Evolutionary conservation across 352 stramenopile species (phyloP).

Genomic region (Aphanomyces euteiches): DNA sequence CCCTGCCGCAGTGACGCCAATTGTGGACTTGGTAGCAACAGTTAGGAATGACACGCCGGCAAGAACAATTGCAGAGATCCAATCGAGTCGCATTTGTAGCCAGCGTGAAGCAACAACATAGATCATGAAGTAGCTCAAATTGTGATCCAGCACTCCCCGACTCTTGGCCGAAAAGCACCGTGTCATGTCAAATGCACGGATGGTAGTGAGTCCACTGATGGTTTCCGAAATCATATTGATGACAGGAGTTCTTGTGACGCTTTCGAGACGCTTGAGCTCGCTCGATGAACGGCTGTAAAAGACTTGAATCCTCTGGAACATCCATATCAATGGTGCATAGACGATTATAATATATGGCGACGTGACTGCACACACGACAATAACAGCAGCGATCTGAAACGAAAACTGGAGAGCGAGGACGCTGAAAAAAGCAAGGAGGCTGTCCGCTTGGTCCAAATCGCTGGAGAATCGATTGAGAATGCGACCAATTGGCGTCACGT

Average conservation of each 20-base stretch:
- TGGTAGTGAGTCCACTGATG: slow-evolving; percentile 58
- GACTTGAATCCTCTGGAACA: slow-evolving; percentile 75
- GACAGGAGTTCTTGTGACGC: slow-evolving; percentile 88
- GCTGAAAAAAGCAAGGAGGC: background rate
- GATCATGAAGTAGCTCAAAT: slow-evolving; percentile 67
- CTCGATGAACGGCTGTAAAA: slow-evolving; percentile 90
- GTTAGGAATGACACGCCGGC: slow-evolving; percentile 52
- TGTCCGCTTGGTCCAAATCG: slow-evolving; percentile 18
- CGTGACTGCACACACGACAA: slow-evolving; percentile 55
- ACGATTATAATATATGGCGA: slow-evolving; percentile 46
- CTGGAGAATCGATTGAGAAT: slow-evolving; percentile 57
- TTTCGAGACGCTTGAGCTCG: slow-evolving; percentile 95
- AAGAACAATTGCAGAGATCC: slow-evolving; percentile 68
- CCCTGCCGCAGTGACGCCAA: slow-evolving; percentile 71
- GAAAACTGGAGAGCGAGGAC: slow-evolving; percentile 47
- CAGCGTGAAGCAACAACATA: slow-evolving; percentile 78
- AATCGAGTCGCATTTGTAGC: slow-evolving; percentile 66
- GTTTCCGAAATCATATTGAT: slow-evolving; percentile 93
- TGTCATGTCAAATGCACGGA: slow-evolving; percentile 55
- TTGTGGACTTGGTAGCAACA: slow-evolving; percentile 38
- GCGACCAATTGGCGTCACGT: slow-evolving; percentile 43
- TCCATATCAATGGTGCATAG: slow-evolving; percentile 57
- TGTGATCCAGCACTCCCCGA: slow-evolving; percentile 45
- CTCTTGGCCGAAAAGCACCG: slow-evolving; percentile 24
- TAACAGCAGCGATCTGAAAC: slow-evolving; percentile 40